phyloP scores from a whole-genome alignment of 257 asterid genomes.

The Agastache rugosa region DNA sequence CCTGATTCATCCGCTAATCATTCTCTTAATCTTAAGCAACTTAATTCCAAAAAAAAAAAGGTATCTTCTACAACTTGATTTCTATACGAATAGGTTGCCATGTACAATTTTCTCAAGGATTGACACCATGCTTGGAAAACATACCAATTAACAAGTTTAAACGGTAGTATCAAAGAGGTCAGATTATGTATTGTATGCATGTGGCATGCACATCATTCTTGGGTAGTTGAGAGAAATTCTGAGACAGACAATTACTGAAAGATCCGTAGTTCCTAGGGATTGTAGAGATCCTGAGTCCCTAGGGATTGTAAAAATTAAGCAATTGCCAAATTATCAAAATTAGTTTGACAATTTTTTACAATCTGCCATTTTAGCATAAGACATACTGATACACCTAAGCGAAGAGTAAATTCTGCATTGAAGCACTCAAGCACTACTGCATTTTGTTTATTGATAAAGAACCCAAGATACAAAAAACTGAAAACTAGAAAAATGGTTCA shows the following conservation, averaged over 20 bases:
- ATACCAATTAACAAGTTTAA: not conserved
- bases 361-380: not conserved
- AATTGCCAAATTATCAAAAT: not conserved
- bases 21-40: not conserved
- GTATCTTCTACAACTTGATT: not conserved
- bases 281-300: too few relatives aligned
- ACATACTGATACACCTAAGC: constrained; percentile 18
- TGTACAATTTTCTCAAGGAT: not conserved
- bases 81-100: not conserved
- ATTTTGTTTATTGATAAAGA: not conserved
- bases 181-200: not conserved
- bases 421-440: not conserved
- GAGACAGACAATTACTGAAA: not conserved
- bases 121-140: not conserved
- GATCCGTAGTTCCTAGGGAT: not conserved
- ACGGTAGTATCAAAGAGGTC: not conserved
- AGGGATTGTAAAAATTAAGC: too few relatives aligned
- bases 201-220: not conserved
- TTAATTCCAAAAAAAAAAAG: not conserved
- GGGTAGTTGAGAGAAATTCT: not conserved
- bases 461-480: not conserved
- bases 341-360: not conserved
- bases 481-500: not conserved
- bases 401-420: not conserved
- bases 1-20: not conserved